Evolutionary conservation across 2,329 filamentous ascomycete species (phyloP), one percentile per base, ranked within the genome.

Genomic region (Ceratocystis cubensis): DNA sequence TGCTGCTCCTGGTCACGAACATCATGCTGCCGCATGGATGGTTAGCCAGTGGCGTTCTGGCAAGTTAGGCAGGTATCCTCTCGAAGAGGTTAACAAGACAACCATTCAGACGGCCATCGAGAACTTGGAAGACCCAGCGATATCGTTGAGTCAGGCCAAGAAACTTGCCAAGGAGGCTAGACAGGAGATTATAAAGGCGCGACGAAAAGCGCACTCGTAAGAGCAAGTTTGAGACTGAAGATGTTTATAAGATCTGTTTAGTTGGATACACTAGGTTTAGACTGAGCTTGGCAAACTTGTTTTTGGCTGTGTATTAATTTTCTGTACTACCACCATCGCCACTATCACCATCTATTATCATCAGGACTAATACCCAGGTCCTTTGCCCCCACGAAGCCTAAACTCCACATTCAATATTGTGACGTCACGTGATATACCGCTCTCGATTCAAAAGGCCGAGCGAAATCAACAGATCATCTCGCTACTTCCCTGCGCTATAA

Each of bases 21-120:
- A 91, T 65, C 84, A 84, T 6, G 86, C 91, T 1, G 92, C 92
- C 1, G 76, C 91, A 45, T 90, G 89, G 81, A 79, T 96, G 67
- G 81, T 97, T 13, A 86, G 91, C 71, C 84, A 87, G 73, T 99
- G 91, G 89, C 83, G 92, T 63, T 81, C 79, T 28, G 94, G 94
- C 1, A 78, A 83, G 37, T 73, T 97, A 66, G 93, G 92, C 0
- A 80, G 77, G 50, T 94, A 95, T 72, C 77, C 91, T 22, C 79
- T 99, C 41, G 94, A 99, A 73, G 83, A 90, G 66, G 78, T 97
- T 13, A 81, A 79, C 22, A 81, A 82, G 48, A 82, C 83, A 64
- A 79, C 81, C 10, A 74, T 91, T 20, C 72, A 70, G n/a, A 71
- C 71, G 63, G 81, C 84, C 68, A 78, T 77, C 72, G 76, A 77